Conservation (phyloP, 257 asterid species). For the Solanum chilense region DNA sequence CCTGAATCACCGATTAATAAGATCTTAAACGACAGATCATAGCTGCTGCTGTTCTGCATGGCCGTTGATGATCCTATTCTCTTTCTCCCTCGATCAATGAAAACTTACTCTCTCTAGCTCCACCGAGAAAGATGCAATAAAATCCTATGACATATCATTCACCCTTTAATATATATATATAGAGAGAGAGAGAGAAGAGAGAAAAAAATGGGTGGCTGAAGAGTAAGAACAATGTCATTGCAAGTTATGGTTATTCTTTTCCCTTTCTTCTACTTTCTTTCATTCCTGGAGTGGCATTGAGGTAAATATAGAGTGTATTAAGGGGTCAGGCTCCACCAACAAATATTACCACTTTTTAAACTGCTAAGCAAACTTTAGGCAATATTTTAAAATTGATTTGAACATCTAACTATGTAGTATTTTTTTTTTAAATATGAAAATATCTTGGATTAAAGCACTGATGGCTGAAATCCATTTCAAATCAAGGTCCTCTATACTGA, state of each 20-base stretch:
- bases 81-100: neutral
- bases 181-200: neutral
- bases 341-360: neutral
- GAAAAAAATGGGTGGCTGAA: neutral
- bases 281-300: neutral
- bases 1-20: conserved; percentile 91
- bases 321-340: neutral
- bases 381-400: neutral
- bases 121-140: neutral
- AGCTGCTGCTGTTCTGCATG: conserved; percentile 26
- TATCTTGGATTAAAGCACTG: neutral
- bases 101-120: neutral
- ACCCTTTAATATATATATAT: neutral
- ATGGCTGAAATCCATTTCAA: neutral
- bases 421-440: no score
- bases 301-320: neutral
- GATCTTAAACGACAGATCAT: conserved; percentile 93
- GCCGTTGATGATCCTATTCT: conserved; percentile 36
- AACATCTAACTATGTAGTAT: neutral
- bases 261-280: neutral
- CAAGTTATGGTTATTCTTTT: neutral
- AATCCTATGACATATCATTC: neutral
- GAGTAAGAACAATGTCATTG: neutral
- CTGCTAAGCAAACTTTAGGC: neutral
- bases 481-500: neutral